A percentile compares a stretch with the other conserved stretches of the same genome.
Evolutionary conservation across 345 rosid genomes (phyloP).

Genomic region (Melaleuca quinquenervia): DNA sequence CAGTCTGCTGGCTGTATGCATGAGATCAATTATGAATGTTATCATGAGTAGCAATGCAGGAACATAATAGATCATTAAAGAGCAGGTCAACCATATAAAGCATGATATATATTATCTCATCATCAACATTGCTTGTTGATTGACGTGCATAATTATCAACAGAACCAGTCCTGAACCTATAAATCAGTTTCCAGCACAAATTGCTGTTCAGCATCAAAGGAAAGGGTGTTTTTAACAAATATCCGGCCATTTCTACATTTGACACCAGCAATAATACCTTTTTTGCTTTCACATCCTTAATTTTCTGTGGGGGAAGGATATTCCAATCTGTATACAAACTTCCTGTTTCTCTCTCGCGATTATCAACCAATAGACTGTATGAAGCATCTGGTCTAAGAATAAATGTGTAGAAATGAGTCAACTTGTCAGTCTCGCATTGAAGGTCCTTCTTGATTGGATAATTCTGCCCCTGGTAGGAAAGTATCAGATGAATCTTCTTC

Average conservation of each 20-base stretch:
- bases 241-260: not conserved
- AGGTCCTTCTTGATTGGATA: constrained; percentile 82
- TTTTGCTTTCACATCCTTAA: constrained; percentile 64
- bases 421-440: constrained; percentile 90
- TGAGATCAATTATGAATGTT: not conserved
- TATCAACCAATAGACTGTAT: constrained; percentile 74
- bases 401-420: constrained; percentile 90
- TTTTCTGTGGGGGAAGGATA: constrained; percentile 83
- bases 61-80: not conserved
- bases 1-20: constrained; percentile 71
- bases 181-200: not conserved
- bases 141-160: not conserved
- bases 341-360: constrained; percentile 79
- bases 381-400: constrained; percentile 88
- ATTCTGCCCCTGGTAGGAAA: constrained; percentile 93
- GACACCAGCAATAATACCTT: constrained; percentile 36
- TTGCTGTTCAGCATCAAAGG: not conserved
- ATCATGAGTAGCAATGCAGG: not conserved
- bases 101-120: not conserved
- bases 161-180: not conserved
- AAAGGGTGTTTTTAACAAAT: not conserved
- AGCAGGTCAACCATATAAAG: not conserved
- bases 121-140: not conserved
- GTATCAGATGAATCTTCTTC: constrained; percentile 77
- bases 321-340: constrained; percentile 96